phyloP scores from a whole-genome alignment of 1,139 yeast species.

The Saccharomyces uvarum region DNA sequence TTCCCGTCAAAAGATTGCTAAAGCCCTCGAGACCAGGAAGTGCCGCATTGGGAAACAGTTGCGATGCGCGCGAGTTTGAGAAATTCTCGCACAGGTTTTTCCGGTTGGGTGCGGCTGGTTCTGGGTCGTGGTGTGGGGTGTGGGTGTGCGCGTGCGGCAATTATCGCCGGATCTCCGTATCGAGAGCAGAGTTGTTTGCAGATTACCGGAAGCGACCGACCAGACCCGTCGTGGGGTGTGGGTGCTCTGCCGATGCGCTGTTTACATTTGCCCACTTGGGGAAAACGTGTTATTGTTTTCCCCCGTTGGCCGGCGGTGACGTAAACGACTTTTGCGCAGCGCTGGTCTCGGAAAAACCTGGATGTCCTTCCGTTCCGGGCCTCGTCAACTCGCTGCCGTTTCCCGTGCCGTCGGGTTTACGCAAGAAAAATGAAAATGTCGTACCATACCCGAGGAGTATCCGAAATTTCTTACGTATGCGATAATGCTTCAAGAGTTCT shows the following conservation, averaged over 20 bases:
- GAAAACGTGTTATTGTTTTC: neutral
- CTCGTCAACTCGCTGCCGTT: neutral
- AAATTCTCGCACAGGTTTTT: neutral
- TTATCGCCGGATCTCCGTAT: neutral
- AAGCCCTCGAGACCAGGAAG: neutral
- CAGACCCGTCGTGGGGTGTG: neutral
- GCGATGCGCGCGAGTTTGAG: neutral
- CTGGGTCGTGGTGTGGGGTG: neutral
- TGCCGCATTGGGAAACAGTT: neutral
- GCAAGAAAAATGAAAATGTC: neutral
- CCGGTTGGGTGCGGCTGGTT: neutral
- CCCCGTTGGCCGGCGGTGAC: neutral
- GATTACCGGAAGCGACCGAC: neutral
- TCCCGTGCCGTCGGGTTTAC: conserved; percentile 1
- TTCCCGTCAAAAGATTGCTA: neutral
- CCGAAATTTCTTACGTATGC: neutral
- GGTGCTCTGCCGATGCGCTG: neutral
- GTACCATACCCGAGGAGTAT: neutral
- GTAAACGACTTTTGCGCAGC: neutral
- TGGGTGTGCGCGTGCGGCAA: neutral
- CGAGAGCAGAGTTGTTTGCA: neutral
- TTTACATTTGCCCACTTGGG: neutral
- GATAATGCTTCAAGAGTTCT: neutral
- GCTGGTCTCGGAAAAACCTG: neutral
- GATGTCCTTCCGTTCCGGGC: neutral